Base-by-base conservation (phyloP, 257 asterid species). In the Lavandula angustifolia region DNA sequence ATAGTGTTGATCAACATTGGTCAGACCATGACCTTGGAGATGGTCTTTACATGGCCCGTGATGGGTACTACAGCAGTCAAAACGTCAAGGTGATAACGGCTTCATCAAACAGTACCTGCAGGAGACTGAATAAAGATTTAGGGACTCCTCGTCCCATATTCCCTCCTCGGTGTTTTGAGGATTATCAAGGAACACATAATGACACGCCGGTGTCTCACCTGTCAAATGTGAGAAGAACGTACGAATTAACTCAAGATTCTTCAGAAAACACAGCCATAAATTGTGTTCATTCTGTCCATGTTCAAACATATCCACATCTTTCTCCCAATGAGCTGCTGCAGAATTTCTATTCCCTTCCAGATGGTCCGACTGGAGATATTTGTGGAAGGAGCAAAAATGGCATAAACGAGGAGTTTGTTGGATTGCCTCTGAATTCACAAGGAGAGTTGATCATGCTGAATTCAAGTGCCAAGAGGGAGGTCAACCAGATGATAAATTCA, bases 401-500 rank as follows among this genome's bases (percentile, higher is more conserved):
- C 47, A 16, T 50, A 42, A 67, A 66, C n/a, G 80, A 75, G 48
- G 67, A 71, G 54, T 76, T 67, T 62, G 66, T 84, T 55, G 84
- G 94, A 14, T 84, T 88, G 81, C 94, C 94, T 55, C 86, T 88
- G 52, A 88, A 84, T 66, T 88, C 94, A 35, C 89, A 77, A 14
- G 94, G 96, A 58, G 89, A 82, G 74, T 61, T 88, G 48, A 82
- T 85, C 35, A 50, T 69, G 41, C 41, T 65, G 62, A 79, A 67
- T 61, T 77, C 87, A 53, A 73, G 67, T 53, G 69, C 59, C 71
- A 73, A 70, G 60, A 62, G 72, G 34, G 73, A 72, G 78, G 50
- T 56, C 53, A 63, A 60, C 62, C 84, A 74, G 72, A 62, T 44
- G 51, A 76, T 69, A 66, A 79, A 69, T 35, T 60, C 74, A 53